Conservation (phyloP, 768 basidiomycete genomes). For the Tylopilus sp. region DNA sequence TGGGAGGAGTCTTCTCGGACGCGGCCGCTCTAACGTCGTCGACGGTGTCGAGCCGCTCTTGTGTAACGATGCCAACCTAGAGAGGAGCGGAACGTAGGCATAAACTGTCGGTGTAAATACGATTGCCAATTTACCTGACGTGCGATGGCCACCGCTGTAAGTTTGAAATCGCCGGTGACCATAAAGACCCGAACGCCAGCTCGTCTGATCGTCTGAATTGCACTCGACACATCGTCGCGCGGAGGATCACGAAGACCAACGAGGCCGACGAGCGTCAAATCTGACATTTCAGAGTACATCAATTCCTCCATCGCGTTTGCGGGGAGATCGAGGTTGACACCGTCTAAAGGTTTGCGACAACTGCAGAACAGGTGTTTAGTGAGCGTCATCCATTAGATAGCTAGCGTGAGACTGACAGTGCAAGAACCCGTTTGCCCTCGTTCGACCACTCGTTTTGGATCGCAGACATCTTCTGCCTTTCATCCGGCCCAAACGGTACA, state of each 20-base stretch:
- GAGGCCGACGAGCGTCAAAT: conserved; percentile 47
- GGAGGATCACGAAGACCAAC: conserved; percentile 58
- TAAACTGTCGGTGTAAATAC: neutral
- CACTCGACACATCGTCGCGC: conserved; percentile 45
- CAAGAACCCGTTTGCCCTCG: conserved; percentile 52
- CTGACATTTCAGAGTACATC: conserved; percentile 35
- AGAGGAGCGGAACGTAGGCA: neutral
- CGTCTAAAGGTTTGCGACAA: conserved; percentile 29
- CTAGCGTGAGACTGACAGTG: conserved; percentile 29
- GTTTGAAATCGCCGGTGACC: conserved; percentile 55
- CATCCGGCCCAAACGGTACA: conserved; percentile 28
- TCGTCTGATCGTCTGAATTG: conserved; percentile 44
- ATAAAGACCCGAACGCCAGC: conserved; percentile 56
- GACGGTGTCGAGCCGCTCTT: conserved; percentile 36
- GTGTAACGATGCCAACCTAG: conserved; percentile 44
- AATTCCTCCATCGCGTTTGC: conserved; percentile 36
- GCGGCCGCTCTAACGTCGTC: conserved; percentile 20
- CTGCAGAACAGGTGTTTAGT: conserved; percentile 5
- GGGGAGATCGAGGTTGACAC: conserved; percentile 17
- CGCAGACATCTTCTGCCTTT: conserved; percentile 19
- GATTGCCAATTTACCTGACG: conserved; percentile 35
- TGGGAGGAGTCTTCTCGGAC: conserved; percentile 11
- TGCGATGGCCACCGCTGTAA: conserved; percentile 52
- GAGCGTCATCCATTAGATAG: neutral
- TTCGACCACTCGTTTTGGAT: conserved; percentile 43